Percentiles rank a stretch among this genome's conserved stretches.
These are phyloP conservation scores for Salvia miltiorrhiza DNA, from an alignment of 257 asterid genomes.

Conservation along the genomic window DNA sequence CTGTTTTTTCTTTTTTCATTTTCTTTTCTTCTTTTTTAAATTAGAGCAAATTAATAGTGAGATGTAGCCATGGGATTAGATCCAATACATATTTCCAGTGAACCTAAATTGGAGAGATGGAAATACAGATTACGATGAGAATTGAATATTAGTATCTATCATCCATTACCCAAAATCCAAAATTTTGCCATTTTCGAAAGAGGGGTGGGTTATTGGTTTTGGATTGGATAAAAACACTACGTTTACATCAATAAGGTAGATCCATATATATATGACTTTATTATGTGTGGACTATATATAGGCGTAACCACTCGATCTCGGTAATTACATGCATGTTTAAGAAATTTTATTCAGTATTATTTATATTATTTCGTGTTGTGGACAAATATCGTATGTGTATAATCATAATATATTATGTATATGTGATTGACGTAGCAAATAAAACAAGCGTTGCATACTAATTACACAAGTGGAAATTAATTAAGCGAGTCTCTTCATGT, in stretches of 20 bases:
- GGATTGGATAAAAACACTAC: background rate
- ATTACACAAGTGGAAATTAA: background rate
- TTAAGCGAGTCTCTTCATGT: background rate
- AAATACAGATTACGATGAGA: background rate
- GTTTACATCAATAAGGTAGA: no score
- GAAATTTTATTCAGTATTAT: background rate
- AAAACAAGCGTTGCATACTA: background rate
- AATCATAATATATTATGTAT: no score
- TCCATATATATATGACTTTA: no score
- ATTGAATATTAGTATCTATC: background rate
- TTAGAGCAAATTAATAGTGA: background rate
- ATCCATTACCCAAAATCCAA: conserved; percentile 1
- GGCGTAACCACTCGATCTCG: no score
- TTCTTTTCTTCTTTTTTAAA: no score
- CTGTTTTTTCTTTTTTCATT: background rate
- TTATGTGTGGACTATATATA: no score
- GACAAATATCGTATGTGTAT: no score
- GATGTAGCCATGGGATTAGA: background rate
- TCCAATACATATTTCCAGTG: background rate
- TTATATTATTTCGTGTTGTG: no score
- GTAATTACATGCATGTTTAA: background rate
- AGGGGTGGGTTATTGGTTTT: no score
- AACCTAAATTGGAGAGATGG: background rate
- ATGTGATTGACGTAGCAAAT: background rate
- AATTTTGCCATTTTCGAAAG: background rate